Conservation (phyloP, 2,329 filamentous ascomycete species). For the Diaporthe nobilis region DNA sequence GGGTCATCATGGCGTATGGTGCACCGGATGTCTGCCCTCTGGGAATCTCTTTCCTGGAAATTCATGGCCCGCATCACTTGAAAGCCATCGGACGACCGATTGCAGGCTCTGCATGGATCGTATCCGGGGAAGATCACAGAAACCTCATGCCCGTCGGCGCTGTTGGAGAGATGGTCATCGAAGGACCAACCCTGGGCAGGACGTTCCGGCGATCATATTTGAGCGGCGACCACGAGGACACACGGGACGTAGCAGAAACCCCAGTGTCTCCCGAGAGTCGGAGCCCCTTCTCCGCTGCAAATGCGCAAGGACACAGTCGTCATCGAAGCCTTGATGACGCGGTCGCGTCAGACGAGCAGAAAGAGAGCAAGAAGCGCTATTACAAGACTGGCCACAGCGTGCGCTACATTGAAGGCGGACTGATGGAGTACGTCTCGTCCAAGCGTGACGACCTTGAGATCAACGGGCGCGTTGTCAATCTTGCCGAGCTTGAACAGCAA, state of each 20-base stretch:
- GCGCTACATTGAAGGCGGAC: slow-evolving; percentile 62
- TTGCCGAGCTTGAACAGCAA: slow-evolving; percentile 62
- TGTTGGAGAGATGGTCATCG: slow-evolving; percentile 60
- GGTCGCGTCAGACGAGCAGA: slow-evolving; percentile 43
- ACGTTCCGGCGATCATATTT: slow-evolving; percentile 39
- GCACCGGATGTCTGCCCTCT: slow-evolving; percentile 66
- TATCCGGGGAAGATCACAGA: slow-evolving; percentile 65
- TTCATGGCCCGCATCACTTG: slow-evolving; percentile 54
- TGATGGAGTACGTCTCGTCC: slow-evolving; percentile 63
- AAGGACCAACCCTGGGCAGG: slow-evolving; percentile 65
- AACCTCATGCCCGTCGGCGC: slow-evolving; percentile 67
- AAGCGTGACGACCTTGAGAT: slow-evolving; percentile 58
- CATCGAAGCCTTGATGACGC: slow-evolving; percentile 44
- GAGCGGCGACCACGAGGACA: slow-evolving; percentile 12
- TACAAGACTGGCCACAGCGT: slow-evolving; percentile 67
- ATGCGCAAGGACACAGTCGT: slow-evolving; percentile 43
- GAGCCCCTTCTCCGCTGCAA: slow-evolving; percentile 44
- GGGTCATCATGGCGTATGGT: slow-evolving; percentile 66
- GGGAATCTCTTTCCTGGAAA: slow-evolving; percentile 63
- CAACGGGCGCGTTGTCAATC: slow-evolving; percentile 56
- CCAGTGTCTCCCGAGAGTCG: slow-evolving; percentile 52
- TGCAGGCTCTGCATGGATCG: slow-evolving; percentile 65
- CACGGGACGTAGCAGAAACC: slow-evolving; percentile 36
- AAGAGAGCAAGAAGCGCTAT: slow-evolving; percentile 53
- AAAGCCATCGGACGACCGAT: slow-evolving; percentile 63